phyloP scores from a whole-genome alignment of 1,284 basidiomycete genomes.

The Malassezia sympodialis region DNA sequence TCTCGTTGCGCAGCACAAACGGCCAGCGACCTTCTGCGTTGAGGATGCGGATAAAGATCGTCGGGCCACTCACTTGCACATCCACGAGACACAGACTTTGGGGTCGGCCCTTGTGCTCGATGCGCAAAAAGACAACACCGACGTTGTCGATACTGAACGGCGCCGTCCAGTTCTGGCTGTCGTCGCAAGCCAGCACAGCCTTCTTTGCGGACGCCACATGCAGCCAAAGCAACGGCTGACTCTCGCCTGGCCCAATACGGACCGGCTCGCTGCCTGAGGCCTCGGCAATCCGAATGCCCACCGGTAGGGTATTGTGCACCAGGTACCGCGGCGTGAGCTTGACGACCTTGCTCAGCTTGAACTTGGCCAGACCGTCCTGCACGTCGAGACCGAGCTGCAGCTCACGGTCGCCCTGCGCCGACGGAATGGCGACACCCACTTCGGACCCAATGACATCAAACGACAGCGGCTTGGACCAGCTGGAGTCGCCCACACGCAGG shows the following conservation, averaged over 20 bases:
- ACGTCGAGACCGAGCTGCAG: slow-evolving; percentile 83
- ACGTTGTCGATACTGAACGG: slow-evolving; percentile 88
- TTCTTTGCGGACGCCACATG: slow-evolving; percentile 54
- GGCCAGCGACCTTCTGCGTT: slow-evolving; percentile 69
- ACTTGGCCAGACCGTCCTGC: slow-evolving; percentile 77
- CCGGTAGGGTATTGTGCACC: slow-evolving; percentile 68
- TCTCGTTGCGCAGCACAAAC: slow-evolving; percentile 80
- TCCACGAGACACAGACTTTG: slow-evolving; percentile 67
- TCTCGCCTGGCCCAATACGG: slow-evolving; percentile 52
- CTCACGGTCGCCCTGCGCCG: slow-evolving; percentile 62
- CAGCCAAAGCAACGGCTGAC: slow-evolving; percentile 63
- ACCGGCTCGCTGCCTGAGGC: slow-evolving; percentile 57
- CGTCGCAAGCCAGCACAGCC: slow-evolving; percentile 74
- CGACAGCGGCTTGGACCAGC: slow-evolving; percentile 62
- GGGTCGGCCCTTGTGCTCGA: slow-evolving; percentile 48
- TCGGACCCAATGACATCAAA: slow-evolving; percentile 81
- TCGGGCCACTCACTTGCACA: slow-evolving; percentile 72
- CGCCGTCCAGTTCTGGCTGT: slow-evolving; percentile 74
- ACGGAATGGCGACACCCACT: slow-evolving; percentile 67
- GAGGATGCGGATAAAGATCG: slow-evolving; percentile 72
- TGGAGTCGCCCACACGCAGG: slow-evolving; percentile 73
- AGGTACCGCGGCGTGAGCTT: slow-evolving; percentile 84
- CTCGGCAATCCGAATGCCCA: slow-evolving; percentile 70
- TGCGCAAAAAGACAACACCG: slow-evolving; percentile 69
- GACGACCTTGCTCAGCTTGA: slow-evolving; percentile 89